Evolutionary conservation across 768 basidiomycete genomes (phyloP).

Genomic region (Russula sp.): DNA sequence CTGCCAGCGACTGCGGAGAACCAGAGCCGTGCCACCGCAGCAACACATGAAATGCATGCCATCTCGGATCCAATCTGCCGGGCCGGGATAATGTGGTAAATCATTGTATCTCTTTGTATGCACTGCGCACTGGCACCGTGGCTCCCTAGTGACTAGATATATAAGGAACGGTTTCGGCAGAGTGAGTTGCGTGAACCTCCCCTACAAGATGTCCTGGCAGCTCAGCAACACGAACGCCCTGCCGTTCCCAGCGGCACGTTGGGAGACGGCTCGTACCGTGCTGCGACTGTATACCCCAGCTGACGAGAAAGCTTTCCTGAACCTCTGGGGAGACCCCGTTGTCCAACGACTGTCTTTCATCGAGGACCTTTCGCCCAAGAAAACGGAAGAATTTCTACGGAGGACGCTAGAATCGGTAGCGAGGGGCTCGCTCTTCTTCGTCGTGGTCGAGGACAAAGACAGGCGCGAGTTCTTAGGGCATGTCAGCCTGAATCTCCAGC

Average conservation of each 20-base stretch:
- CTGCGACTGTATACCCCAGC: conserved; percentile 12
- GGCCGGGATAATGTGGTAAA: not conserved
- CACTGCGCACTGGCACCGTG: not conserved
- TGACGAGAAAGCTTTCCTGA: conserved; percentile 9
- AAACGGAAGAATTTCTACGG: conserved; percentile 12
- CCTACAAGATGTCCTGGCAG: not conserved
- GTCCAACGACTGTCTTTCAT: conserved; percentile 15
- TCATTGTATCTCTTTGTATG: too few relatives aligned
- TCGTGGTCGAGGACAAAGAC: conserved; percentile 29
- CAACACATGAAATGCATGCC: not conserved
- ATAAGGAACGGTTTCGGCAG: not conserved
- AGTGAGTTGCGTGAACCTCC: not conserved
- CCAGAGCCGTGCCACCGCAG: not conserved
- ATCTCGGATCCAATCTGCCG: conserved; percentile 12
- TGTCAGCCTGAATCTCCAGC: conserved; percentile 27
- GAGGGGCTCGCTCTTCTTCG: conserved; percentile 24
- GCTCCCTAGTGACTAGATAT: not conserved
- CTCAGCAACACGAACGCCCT: not conserved
- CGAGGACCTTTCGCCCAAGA: conserved; percentile 11
- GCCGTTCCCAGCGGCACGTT: not conserved
- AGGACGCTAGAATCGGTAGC: conserved; percentile 8
- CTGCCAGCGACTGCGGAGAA: conserved; percentile 14
- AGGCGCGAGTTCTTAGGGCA: conserved; percentile 33
- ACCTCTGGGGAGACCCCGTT: conserved; percentile 18
- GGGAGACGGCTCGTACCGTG: conserved; percentile 18